These are phyloP conservation scores for Draba incana DNA, from an alignment of 345 rosid species.

Conservation along the genomic window DNA sequence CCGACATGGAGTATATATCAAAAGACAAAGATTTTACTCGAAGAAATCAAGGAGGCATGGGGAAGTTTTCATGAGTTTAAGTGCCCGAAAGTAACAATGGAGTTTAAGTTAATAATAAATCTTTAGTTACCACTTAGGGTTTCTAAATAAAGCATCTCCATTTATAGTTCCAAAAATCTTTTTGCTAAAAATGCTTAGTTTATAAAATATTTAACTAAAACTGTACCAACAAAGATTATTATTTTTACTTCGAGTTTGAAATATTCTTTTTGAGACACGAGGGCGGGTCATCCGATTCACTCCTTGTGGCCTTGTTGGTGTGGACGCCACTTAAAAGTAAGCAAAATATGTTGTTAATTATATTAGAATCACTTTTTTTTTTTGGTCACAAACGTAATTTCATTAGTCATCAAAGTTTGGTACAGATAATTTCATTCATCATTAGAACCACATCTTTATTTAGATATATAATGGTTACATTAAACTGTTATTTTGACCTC, in stretches of 20 bases:
- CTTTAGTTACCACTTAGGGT: constrained; percentile 26
- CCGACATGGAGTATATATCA: constrained; percentile 32
- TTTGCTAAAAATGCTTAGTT: constrained; percentile 32
- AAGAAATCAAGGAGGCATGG: constrained; percentile 36
- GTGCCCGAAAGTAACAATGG: constrained; percentile 41
- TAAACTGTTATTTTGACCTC: not conserved
- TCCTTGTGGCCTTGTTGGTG: constrained; percentile 35
- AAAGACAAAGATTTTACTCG: constrained; percentile 28
- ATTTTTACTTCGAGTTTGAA: constrained; percentile 20
- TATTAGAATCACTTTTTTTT: no score
- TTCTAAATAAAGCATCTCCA: constrained; percentile 33
- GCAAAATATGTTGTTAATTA: not conserved
- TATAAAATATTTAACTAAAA: not conserved
- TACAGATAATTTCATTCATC: no score
- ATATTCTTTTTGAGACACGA: constrained; percentile 38
- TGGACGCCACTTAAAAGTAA: constrained; percentile 23
- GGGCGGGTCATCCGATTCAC: constrained; percentile 41
- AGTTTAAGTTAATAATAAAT: constrained; percentile 18
- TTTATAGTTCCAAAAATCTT: constrained; percentile 32
- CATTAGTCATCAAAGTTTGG: no score
- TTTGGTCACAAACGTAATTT: no score
- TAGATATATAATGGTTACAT: not conserved
- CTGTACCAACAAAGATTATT: not conserved
- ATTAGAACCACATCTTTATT: not conserved
- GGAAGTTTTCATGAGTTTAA: constrained; percentile 39